Conservation (phyloP, 2,329 filamentous ascomycete genomes). For the Apiospora pterosperma region DNA sequence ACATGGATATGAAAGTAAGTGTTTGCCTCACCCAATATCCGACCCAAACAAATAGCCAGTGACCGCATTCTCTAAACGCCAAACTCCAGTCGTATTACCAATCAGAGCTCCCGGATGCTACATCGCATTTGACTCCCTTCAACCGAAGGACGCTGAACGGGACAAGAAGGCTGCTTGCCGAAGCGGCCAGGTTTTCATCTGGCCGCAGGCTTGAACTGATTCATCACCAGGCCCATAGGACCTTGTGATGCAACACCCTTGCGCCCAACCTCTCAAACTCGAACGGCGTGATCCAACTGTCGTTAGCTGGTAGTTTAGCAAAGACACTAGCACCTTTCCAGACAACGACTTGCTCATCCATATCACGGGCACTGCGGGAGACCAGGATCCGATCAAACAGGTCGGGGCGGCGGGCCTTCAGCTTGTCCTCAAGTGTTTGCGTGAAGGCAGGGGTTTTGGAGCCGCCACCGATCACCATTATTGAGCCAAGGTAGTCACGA, state of each 20-base stretch:
- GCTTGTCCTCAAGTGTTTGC: slow-evolving; percentile 75
- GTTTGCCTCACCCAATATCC: background rate
- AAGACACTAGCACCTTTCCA: slow-evolving; percentile 99
- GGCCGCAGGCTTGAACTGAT: background rate
- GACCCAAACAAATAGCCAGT: background rate
- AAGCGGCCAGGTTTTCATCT: background rate
- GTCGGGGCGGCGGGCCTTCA: slow-evolving; percentile 64
- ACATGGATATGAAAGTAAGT: background rate
- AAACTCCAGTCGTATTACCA: background rate
- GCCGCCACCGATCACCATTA: slow-evolving; percentile 87
- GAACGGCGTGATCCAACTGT: slow-evolving; percentile 85
- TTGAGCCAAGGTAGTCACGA: slow-evolving; percentile 81
- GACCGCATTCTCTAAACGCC: background rate
- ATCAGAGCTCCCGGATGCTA: background rate
- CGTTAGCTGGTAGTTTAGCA: slow-evolving; percentile 86
- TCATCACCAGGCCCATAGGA: slow-evolving; percentile 56
- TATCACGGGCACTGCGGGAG: slow-evolving; percentile 75
- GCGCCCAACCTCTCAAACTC: slow-evolving; percentile 87
- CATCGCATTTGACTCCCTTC: background rate
- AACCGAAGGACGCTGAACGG: background rate
- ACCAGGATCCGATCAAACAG: slow-evolving; percentile 59
- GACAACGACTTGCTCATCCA: slow-evolving; percentile 94
- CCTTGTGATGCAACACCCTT: slow-evolving; percentile 81
- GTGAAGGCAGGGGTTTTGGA: slow-evolving; percentile 79
- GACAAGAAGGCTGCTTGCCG: background rate